Evolutionary conservation across 148 eudicot species (phyloP).

Genomic region (Rhododendron kiyosumense): DNA sequence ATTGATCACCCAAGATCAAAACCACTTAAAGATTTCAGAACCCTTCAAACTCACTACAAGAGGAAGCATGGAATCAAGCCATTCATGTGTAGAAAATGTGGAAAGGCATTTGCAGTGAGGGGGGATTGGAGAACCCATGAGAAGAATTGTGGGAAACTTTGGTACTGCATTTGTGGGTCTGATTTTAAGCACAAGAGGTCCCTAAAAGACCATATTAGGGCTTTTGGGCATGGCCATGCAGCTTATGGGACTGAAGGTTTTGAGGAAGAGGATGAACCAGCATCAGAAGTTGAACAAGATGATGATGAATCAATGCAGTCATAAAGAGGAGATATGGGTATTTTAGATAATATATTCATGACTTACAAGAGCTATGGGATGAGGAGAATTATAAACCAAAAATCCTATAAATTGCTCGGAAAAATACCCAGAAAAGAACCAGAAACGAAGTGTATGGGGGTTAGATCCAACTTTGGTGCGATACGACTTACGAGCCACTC

Average conservation of each 20-base stretch:
- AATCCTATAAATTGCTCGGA: neutral
- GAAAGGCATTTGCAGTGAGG: conserved; percentile 59
- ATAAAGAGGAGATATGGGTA: neutral
- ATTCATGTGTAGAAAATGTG: conserved; percentile 58
- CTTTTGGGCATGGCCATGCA: conserved; percentile 59
- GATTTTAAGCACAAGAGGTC: conserved; percentile 74
- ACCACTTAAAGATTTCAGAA: conserved; percentile 62
- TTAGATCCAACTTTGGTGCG: neutral
- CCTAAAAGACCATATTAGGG: conserved; percentile 54
- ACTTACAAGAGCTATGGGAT: neutral
- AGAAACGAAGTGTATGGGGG: neutral
- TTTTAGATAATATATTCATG: neutral
- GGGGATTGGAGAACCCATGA: conserved; percentile 76
- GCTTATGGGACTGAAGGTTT: conserved; percentile 29
- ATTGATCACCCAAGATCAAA: conserved; percentile 65
- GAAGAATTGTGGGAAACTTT: conserved; percentile 70
- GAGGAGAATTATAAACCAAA: neutral
- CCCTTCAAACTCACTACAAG: conserved; percentile 68
- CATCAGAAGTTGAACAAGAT: conserved; percentile 58
- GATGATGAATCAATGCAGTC: conserved; percentile 32
- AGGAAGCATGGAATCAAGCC: conserved; percentile 67
- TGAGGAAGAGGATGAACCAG: conserved; percentile 53
- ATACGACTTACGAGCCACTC: neutral
- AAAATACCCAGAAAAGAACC: neutral
- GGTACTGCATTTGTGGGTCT: conserved; percentile 67